Evolutionary conservation across 2,329 filamentous ascomycete species (phyloP).

Genomic region (Daldinia eschscholtzii): DNA sequence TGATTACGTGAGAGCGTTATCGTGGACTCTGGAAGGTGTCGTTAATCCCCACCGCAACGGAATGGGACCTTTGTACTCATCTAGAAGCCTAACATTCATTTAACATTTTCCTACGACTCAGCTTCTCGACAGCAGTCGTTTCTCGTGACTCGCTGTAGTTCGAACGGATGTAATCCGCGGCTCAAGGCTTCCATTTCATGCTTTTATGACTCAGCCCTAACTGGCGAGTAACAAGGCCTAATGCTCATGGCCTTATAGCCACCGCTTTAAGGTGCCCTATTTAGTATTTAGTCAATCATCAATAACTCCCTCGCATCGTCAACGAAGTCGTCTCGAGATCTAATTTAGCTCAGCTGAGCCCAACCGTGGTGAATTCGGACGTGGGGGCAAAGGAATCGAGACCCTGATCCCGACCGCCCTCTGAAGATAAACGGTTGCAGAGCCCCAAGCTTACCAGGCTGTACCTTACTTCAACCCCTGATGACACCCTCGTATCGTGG

Average conservation of each 20-base stretch:
- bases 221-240: not conserved
- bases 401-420: conserved; percentile 30
- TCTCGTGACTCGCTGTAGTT: not conserved
- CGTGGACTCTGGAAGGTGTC: conserved; percentile 11
- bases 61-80: conserved; percentile 6
- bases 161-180: not conserved
- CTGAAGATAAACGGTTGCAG: conserved; percentile 24
- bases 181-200: conserved; percentile 7
- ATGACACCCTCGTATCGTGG: conserved; percentile 35
- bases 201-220: conserved; percentile 35
- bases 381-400: conserved; percentile 32
- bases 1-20: conserved; percentile 39
- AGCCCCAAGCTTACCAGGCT: conserved; percentile 38
- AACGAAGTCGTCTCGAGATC: not conserved
- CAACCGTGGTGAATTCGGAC: conserved; percentile 11
- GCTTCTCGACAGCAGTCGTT: conserved; percentile 18
- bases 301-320: not conserved
- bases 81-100: conserved; percentile 15
- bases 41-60: conserved; percentile 31
- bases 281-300: conserved; percentile 1
- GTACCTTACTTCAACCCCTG: conserved; percentile 34
- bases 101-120: conserved; percentile 18
- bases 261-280: conserved; percentile 9
- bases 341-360: conserved; percentile 25
- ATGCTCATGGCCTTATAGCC: not conserved